Percentiles rank a stretch among this genome's conserved stretches.
Conservation (phyloP, 257 asterid species). For the Henckelia pumila region DNA sequence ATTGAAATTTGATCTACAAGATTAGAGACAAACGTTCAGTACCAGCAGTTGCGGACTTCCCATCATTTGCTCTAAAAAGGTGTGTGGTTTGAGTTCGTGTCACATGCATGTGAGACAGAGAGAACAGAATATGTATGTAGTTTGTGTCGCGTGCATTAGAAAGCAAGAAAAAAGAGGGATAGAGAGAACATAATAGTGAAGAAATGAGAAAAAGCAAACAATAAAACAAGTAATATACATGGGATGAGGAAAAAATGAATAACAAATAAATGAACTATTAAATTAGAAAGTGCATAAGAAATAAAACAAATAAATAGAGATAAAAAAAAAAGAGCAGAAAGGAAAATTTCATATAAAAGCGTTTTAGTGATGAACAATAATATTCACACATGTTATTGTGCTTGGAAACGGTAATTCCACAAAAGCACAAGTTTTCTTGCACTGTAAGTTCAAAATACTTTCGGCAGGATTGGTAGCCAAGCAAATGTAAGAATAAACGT, state of each 20-base stretch:
- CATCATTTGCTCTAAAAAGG: conserved; percentile 15
- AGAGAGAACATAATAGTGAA: background rate
- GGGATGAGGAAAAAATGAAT: background rate
- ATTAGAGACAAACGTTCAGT: conserved; percentile 22
- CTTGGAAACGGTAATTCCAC: background rate
- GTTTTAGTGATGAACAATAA: background rate
- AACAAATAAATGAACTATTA: background rate
- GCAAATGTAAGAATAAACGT: no score
- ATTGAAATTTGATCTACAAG: conserved; percentile 74
- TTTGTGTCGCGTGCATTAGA: background rate
- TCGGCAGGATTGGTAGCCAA: background rate
- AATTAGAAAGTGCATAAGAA: background rate
- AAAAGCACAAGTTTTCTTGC: background rate
- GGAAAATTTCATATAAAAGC: background rate
- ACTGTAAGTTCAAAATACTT: background rate
- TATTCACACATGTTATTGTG: background rate
- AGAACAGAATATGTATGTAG: no score
- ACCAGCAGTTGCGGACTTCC: background rate
- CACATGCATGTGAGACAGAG: background rate
- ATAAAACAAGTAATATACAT: no score
- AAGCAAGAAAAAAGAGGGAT: background rate
- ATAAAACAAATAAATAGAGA: no score
- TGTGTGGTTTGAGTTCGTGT: background rate
- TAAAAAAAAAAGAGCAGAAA: background rate
- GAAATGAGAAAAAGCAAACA: background rate